Conservation (phyloP, 371 early-diverging fungal genomes). For the Zychaea mexicana region DNA sequence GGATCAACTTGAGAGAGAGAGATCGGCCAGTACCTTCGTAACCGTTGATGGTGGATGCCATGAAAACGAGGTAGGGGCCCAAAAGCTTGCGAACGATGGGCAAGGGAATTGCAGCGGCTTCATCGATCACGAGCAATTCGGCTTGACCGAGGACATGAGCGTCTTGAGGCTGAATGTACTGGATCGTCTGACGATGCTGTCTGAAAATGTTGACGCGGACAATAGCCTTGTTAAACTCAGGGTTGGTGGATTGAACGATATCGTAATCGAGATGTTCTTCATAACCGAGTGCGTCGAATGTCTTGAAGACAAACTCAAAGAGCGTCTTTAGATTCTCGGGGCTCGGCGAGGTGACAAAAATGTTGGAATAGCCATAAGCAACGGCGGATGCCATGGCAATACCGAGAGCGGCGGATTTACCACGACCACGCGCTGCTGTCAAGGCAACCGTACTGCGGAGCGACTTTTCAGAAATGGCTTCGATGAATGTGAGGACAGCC, state of each 20-base stretch:
- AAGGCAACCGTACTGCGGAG: conserved; percentile 91
- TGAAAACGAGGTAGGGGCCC: conserved; percentile 95
- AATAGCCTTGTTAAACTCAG: conserved; percentile 92
- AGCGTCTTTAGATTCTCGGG: conserved; percentile 98
- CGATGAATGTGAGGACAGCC: conserved; percentile 93
- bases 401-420: conserved; percentile 99
- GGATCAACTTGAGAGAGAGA: conserved; percentile 93
- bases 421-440: conserved; percentile 99
- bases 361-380: conserved; percentile 97
- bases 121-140: conserved; percentile 98
- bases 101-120: conserved; percentile 99
- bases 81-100: conserved; percentile 90
- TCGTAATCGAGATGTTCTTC: conserved; percentile 98
- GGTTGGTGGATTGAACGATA: conserved; percentile 93
- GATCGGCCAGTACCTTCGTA: conserved; percentile 99
- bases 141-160: conserved; percentile 92
- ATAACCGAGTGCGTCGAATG: conserved; percentile 96
- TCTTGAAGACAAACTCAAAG: conserved; percentile 97
- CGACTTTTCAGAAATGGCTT: conserved; percentile 93
- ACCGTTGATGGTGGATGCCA: conserved; percentile 99
- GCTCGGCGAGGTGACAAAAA: conserved; percentile 98
- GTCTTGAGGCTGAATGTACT: conserved; percentile 97
- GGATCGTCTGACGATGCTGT: conserved; percentile 98
- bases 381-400: conserved; percentile 96
- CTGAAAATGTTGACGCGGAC: conserved; percentile 95